phyloP scores from a whole-genome alignment of 495 filamentous ascomycete species.

The Penicillium cinerascens region DNA sequence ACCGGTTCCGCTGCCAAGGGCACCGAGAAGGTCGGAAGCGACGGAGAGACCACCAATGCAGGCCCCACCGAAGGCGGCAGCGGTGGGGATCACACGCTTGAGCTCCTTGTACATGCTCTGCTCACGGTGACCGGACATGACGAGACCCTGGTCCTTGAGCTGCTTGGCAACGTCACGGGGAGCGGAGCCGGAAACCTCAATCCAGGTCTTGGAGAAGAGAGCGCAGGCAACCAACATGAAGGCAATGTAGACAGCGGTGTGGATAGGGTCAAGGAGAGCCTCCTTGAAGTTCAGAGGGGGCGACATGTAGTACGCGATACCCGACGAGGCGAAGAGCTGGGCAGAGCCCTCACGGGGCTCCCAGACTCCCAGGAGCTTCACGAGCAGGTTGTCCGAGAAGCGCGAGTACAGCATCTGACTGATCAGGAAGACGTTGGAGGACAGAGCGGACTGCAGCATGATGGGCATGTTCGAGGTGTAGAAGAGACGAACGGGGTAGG shows the following conservation, averaged over 20 bases:
- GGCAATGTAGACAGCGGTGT: slow-evolving; percentile 90
- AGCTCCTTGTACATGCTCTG: slow-evolving; percentile 99
- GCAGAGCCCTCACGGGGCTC: slow-evolving; percentile 94
- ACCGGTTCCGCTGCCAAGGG: slow-evolving; percentile 94
- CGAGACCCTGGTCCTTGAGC: slow-evolving; percentile 97
- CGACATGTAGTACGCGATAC: slow-evolving; percentile 99
- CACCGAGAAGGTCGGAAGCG: slow-evolving; percentile 91
- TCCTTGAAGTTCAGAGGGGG: slow-evolving; percentile 97
- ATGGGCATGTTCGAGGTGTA: slow-evolving; percentile 83
- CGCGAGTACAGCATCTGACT: slow-evolving; percentile 98
- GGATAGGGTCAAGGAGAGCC: slow-evolving; percentile 90
- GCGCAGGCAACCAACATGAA: slow-evolving; percentile 98
- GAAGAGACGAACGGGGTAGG: slow-evolving; percentile 67
- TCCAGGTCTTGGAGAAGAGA: slow-evolving; percentile 99
- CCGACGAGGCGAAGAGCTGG: slow-evolving; percentile 88
- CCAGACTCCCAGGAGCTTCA: slow-evolving; percentile 96
- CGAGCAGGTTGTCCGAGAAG: slow-evolving; percentile 97
- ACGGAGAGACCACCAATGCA: slow-evolving; percentile 98
- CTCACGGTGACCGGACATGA: slow-evolving; percentile 99
- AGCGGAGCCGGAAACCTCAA: slow-evolving; percentile 96
- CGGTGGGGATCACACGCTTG: slow-evolving; percentile 97
- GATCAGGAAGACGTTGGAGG: slow-evolving; percentile 98
- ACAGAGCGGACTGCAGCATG: slow-evolving; percentile 97
- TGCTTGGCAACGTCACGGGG: slow-evolving; percentile 99
- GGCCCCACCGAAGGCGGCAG: slow-evolving; percentile 96